phyloP scores from a whole-genome alignment of 1,284 basidiomycete genomes.

The Singerocomus inundabilis region DNA sequence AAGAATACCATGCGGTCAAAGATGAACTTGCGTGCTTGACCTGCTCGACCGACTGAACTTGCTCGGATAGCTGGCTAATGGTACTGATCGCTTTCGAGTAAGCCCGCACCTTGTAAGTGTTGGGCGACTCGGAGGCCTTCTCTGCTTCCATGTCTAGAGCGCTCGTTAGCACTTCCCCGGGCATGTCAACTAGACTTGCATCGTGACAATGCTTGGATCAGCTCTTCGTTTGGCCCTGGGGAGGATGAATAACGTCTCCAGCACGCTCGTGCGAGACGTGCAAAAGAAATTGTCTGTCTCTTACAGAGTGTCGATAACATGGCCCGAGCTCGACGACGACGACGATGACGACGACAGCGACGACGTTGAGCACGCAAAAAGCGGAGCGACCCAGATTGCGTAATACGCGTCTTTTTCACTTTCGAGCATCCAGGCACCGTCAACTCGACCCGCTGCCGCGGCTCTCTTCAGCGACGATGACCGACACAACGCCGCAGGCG shows the following conservation, averaged over 20 bases:
- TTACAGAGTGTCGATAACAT: constrained; percentile 25
- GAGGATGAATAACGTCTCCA: constrained; percentile 19
- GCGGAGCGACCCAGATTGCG: constrained; percentile 16
- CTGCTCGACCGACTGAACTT: constrained; percentile 43
- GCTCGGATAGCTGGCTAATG: constrained; percentile 38
- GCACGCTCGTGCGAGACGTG: constrained; percentile 3
- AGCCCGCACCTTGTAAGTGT: constrained; percentile 50
- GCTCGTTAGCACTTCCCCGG: not conserved
- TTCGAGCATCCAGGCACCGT: not conserved
- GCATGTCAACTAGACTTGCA: constrained; percentile 32
- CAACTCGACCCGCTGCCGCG: not conserved
- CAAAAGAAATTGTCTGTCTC: not conserved
- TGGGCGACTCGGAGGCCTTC: constrained; percentile 35
- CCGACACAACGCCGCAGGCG: constrained; percentile 27
- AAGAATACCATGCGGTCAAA: not conserved
- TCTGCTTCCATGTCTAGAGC: constrained; percentile 45
- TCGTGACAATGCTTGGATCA: constrained; percentile 42
- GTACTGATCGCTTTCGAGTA: constrained; percentile 45
- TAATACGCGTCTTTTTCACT: constrained; percentile 26
- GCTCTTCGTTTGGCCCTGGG: constrained; percentile 38
- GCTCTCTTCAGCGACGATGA: constrained; percentile 19
- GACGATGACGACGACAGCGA: not conserved
- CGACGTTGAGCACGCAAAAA: not conserved
- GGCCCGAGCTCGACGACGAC: not conserved
- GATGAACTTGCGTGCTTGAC: constrained; percentile 28